Conservation (phyloP, 305 asterid genomes). For the Plantago lanceolata region DNA sequence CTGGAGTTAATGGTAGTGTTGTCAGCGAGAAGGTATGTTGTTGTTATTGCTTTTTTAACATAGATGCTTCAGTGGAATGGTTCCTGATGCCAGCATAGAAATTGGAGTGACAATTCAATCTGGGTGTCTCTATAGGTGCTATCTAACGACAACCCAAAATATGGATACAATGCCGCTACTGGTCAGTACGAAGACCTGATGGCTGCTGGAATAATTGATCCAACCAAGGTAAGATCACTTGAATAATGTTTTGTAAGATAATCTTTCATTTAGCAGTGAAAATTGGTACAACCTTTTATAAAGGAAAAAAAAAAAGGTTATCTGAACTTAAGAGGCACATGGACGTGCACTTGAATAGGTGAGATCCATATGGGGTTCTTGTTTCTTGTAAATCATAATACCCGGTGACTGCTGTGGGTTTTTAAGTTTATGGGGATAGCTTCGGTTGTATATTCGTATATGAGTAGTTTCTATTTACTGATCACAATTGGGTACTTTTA, state of each 20-base stretch:
- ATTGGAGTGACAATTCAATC: neutral
- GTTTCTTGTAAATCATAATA: no score
- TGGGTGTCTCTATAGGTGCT: constrained; percentile 37
- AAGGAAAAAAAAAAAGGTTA: no score
- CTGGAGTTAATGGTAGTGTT: constrained; percentile 68
- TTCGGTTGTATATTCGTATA: no score
- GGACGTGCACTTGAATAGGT: no score
- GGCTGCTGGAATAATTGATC: constrained; percentile 68
- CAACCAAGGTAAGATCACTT: constrained; percentile 46
- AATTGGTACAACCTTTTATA: no score
- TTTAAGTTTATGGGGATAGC: no score
- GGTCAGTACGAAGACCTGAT: constrained; percentile 59
- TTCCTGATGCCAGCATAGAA: neutral
- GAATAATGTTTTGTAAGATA: neutral
- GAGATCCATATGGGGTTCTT: no score
- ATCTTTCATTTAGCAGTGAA: neutral
- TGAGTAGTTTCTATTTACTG: no score
- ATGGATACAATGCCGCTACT: constrained; percentile 63
- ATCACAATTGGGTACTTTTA: no score
- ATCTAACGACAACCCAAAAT: constrained; percentile 43
- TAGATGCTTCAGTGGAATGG: neutral
- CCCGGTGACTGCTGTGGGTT: no score
- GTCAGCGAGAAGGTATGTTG: constrained; percentile 57
- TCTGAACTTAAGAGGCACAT: no score
- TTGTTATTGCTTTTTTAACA: neutral